Base-by-base conservation (phyloP, 768 basidiomycete species). In the Pholiota microspora region DNA sequence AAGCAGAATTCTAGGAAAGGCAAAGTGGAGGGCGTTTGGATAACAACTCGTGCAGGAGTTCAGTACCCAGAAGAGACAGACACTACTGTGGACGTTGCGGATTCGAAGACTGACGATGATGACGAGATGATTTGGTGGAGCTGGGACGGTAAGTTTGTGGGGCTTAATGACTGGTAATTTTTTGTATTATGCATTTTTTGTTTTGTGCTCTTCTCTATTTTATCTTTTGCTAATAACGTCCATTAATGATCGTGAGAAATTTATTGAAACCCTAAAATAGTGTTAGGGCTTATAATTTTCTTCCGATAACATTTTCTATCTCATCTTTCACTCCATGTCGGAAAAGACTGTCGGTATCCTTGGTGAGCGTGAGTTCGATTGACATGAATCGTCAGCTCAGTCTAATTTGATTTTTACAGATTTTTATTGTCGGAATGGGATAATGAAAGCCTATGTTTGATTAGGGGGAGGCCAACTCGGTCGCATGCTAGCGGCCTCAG, bases 401-500 rank as follows among this genome's bases (percentile, higher is more conserved):
- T 49, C 58, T 53, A 23, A 51, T 36, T 4, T 27, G 48, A 40
- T 52, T 45, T 44, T 45, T 50, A 54, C 53, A 54, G 53, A 51
- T 21, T 57, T 38, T 59, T 47, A 44, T 51, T 34, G 45, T 29
- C 42, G 27, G 45, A 42, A 55, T 49, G 15, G 40, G 28, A 51
- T 46, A 49, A 53, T 56, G 21, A 54, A 58, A 53, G 46, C 40
- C 49, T 48, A 58, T 55, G 38, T 51, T 56, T 57, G 42, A 34
- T 47, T 59, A 95, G 96, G 96, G 58, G 97, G 97, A 32, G 95
- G 96, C 58, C 96, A 98, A 72, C 84, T 99, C 23, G 96, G 96
- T 23, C 92, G 96, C 21, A 99, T 99, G 97, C 81, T 99, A 12
- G 91, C 88, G 3, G 86, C 87, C 28, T 86, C 95, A 0, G 95